phyloP scores from a whole-genome alignment of 2,329 filamentous ascomycete genomes.

The Aspergillus spinulosporus region DNA sequence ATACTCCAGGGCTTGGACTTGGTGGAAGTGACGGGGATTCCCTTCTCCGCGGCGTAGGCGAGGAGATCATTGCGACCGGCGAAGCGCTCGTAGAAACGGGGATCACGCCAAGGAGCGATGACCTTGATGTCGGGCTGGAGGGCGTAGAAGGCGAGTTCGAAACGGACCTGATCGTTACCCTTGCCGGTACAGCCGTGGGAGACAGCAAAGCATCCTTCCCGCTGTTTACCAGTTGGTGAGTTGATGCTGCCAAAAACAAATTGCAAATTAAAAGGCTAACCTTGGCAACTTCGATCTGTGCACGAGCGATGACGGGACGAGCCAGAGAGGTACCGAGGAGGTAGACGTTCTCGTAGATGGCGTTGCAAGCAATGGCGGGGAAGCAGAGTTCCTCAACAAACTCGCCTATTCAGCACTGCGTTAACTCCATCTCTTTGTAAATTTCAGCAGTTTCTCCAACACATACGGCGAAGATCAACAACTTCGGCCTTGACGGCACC shows the following conservation, averaged over 20 bases:
- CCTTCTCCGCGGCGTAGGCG: slow-evolving; percentile 49
- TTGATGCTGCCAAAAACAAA: not conserved
- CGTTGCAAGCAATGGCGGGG: slow-evolving; percentile 65
- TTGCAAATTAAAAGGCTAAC: not conserved
- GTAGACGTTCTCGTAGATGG: slow-evolving; percentile 68
- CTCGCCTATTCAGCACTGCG: slow-evolving; percentile 44
- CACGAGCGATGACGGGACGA: slow-evolving; percentile 51
- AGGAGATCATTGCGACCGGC: slow-evolving; percentile 52
- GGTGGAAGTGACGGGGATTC: slow-evolving; percentile 51
- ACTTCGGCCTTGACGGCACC: slow-evolving; percentile 66
- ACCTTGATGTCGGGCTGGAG: slow-evolving; percentile 50
- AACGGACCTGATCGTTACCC: slow-evolving; percentile 52
- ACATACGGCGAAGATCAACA: slow-evolving; percentile 59
- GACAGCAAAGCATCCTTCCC: slow-evolving; percentile 47
- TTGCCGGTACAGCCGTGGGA: slow-evolving; percentile 51
- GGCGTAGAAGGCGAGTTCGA: slow-evolving; percentile 53
- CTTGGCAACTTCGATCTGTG: slow-evolving; percentile 40
- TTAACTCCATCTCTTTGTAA: not conserved
- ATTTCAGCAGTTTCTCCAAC: not conserved
- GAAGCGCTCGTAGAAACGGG: slow-evolving; percentile 52
- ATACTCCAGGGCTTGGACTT: slow-evolving; percentile 54
- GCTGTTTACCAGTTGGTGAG: slow-evolving; percentile 25
- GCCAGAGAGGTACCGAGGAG: slow-evolving; percentile 54
- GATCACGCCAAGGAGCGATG: slow-evolving; percentile 52
- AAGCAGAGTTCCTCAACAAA: slow-evolving; percentile 81